Base-by-base conservation (phyloP, 1,139 yeast genomes). In the Kluyveromyces marxianus region DNA sequence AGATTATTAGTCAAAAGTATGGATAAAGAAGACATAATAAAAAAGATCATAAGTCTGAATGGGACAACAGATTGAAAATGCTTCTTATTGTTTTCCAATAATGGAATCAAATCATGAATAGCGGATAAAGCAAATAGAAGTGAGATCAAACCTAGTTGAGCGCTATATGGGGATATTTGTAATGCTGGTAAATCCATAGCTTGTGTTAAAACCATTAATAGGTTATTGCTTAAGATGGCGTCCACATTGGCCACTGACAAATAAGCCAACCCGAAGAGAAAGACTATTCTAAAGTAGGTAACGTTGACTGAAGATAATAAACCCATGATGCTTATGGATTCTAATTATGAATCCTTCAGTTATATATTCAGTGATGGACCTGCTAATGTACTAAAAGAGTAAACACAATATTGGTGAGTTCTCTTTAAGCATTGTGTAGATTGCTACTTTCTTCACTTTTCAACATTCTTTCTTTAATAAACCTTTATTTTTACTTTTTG, bases 1-100 rank as follows among this genome's bases (percentile, higher is more conserved):
- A 72, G 62, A 45, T 71, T 69, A 25, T 68, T 68, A 27, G 67
- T 67, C 47, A 54, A 50, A 24, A 57, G 27, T 44, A 70, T 70
- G 5, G 69, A 57, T 35, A 53, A 42, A 2, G 67, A 70, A 7
- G 78, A 78, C 40, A 82, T 54, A 1, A 60, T 59, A 58, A 89
- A 86, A 58, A 72, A 80, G 4, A 73, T 54, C 7, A 75, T 54
- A 46, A 88, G 67, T 57, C 97, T 75, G 7, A 77, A 55, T 6
- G 96, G 95, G 3, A 86, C 82, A 14, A 82, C 63, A 4, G 81
- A 70, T 56, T 83, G 86, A 57, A 87, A 83, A 62, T 76, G 81
- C 14, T 65, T 65, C 28, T 46, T 50, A 52, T 83, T 83, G 36
- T 72, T 74, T 30, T 80, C 83, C 41, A 79, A 47, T 33, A 81